phyloP scores from a whole-genome alignment of 2,329 filamentous ascomycete genomes.

The Fusarium devonianum region DNA sequence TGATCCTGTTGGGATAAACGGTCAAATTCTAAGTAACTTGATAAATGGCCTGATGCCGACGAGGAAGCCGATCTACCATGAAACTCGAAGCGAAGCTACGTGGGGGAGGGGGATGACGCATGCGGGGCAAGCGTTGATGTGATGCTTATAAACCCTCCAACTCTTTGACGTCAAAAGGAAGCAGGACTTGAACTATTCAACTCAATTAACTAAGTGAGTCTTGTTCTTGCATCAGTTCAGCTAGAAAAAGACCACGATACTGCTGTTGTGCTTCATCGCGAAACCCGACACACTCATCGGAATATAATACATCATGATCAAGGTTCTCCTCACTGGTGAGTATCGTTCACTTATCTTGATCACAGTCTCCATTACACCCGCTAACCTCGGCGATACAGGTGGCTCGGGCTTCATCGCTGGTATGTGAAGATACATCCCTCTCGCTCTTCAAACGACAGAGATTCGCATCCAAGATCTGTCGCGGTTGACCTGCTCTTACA shows the following conservation, averaged over 20 bases:
- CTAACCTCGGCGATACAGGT: slow-evolving; percentile 35
- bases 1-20: too few species aligned
- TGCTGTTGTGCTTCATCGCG: too few species aligned
- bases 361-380: too few species aligned
- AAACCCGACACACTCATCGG: background rate
- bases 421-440: too few species aligned
- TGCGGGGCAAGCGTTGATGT: slow-evolving; percentile 24
- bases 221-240: background rate
- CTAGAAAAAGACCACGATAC: background rate
- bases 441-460: too few species aligned
- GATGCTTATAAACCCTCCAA: slow-evolving; percentile 22
- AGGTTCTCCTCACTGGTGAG: slow-evolving; percentile 45
- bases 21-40: too few species aligned
- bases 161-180: slow-evolving; percentile 9
- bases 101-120: slow-evolving; percentile 37
- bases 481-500: slow-evolving; percentile 31
- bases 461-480: background rate
- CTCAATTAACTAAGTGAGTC: background rate
- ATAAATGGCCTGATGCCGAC: too few species aligned
- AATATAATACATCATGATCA: slow-evolving; percentile 37
- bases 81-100: too few species aligned
- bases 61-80: background rate
- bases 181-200: background rate
- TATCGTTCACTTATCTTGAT: too few species aligned
- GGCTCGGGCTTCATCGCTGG: slow-evolving; percentile 49